Evolutionary conservation across 1,139 yeast genomes (phyloP).

Genomic region (Candida labiduridarum): DNA sequence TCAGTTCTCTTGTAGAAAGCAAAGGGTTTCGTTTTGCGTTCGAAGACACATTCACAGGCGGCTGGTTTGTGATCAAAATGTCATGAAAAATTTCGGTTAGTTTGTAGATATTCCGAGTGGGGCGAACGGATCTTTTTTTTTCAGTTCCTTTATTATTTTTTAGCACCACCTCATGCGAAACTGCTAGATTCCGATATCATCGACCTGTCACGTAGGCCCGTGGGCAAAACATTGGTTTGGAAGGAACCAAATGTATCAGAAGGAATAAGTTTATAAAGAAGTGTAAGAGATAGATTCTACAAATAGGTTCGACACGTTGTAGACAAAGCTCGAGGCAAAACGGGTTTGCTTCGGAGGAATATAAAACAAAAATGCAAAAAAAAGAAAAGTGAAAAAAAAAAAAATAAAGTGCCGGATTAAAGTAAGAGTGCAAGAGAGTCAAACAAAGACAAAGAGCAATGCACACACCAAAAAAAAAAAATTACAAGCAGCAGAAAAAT

Average conservation of each 20-base stretch:
- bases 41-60: background rate
- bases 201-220: too few species aligned
- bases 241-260: too few species aligned
- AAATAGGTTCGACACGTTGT: background rate
- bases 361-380: background rate
- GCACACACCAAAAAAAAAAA: background rate
- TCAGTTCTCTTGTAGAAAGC: too few species aligned
- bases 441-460: background rate
- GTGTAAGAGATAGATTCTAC: background rate
- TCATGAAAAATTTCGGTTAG: background rate
- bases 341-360: background rate
- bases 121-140: conserved; percentile 3
- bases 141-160: background rate
- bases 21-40: background rate
- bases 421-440: background rate
- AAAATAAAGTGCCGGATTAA: background rate
- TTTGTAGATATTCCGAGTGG: conserved; percentile 1
- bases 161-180: background rate
- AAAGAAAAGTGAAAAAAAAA: conserved; percentile 1
- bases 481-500: background rate
- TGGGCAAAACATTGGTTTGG: too few species aligned
- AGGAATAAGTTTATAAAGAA: background rate
- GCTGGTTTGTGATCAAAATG: background rate
- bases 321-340: background rate
- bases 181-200: background rate